A percentile compares a stretch with the other conserved stretches of the same genome.
Evolutionary conservation across 495 filamentous ascomycete species (phyloP).

Genomic region (Tuber umbilicatum): DNA sequence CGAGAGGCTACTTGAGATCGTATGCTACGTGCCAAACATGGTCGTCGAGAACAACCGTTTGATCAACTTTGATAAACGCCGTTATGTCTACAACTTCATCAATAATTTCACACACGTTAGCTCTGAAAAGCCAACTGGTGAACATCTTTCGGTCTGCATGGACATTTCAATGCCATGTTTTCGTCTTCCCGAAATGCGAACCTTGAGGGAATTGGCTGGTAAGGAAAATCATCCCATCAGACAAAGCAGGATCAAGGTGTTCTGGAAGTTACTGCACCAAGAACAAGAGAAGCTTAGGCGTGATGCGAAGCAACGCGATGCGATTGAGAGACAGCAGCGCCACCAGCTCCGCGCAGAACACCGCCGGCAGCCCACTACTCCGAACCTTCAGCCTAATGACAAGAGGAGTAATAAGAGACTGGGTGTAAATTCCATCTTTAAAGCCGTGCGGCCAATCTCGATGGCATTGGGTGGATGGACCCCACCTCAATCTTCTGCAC

Average conservation of each 20-base stretch:
- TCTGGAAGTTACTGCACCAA: slow-evolving; percentile 39
- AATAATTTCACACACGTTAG: slow-evolving; percentile 42
- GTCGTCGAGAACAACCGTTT: slow-evolving; percentile 43
- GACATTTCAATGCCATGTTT: slow-evolving; percentile 23
- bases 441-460: slow-evolving; percentile 41
- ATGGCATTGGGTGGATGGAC: slow-evolving; percentile 41
- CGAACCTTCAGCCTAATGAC: slow-evolving; percentile 35
- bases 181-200: slow-evolving; percentile 30
- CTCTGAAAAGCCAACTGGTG: slow-evolving; percentile 19
- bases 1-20: slow-evolving; percentile 42
- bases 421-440: slow-evolving; percentile 42
- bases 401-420: slow-evolving; percentile 39
- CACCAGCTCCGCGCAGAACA: slow-evolving; percentile 37
- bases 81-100: slow-evolving; percentile 43
- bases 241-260: slow-evolving; percentile 37
- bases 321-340: slow-evolving; percentile 40
- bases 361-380: slow-evolving; percentile 39
- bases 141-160: slow-evolving; percentile 20
- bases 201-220: slow-evolving; percentile 36
- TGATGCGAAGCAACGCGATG: slow-evolving; percentile 41
- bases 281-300: slow-evolving; percentile 43
- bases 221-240: slow-evolving; percentile 37
- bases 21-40: slow-evolving; percentile 44
- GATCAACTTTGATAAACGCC: slow-evolving; percentile 43
- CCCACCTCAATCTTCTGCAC: slow-evolving; percentile 34